Evolutionary conservation across 2,329 filamentous ascomycete species (phyloP).

Genomic region (Arthrobotrys sphaeroides): DNA sequence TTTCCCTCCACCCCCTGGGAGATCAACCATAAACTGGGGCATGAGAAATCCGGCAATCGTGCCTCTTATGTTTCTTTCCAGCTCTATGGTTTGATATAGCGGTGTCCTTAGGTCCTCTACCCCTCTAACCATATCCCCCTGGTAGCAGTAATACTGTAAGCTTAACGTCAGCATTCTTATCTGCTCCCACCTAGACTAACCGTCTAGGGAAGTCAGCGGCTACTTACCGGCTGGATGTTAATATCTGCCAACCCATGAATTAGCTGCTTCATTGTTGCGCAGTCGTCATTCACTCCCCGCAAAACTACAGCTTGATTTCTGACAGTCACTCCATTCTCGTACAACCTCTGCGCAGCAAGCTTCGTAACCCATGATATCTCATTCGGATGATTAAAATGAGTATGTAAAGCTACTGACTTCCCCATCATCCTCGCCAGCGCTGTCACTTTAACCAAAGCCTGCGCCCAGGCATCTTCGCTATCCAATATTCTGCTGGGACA

Average conservation of each 20-base stretch:
- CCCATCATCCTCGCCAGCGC: slow-evolving; percentile 66
- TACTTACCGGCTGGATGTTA: slow-evolving; percentile 68
- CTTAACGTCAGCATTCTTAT: slow-evolving; percentile 9
- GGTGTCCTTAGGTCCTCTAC: slow-evolving; percentile 72
- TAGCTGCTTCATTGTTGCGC: slow-evolving; percentile 66
- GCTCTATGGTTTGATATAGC: slow-evolving; percentile 68
- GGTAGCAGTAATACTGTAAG: slow-evolving; percentile 72
- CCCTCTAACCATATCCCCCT: slow-evolving; percentile 71
- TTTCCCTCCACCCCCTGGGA: slow-evolving; percentile 72
- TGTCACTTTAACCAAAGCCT: slow-evolving; percentile 66
- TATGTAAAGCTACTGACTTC: slow-evolving; percentile 72
- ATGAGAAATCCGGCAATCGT: slow-evolving; percentile 72
- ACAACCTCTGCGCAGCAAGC: slow-evolving; percentile 66
- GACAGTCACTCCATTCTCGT: slow-evolving; percentile 66
- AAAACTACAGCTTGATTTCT: slow-evolving; percentile 71
- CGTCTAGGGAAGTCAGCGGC: background rate
- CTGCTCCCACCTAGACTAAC: no score
- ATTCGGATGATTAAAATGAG: slow-evolving; percentile 72
- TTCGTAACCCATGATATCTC: slow-evolving; percentile 71
- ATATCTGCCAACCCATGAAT: slow-evolving; percentile 68
- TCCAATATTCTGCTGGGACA: slow-evolving; percentile 69
- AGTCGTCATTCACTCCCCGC: slow-evolving; percentile 69
- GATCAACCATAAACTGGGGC: slow-evolving; percentile 71
- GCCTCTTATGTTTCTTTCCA: slow-evolving; percentile 70
- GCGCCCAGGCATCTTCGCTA: slow-evolving; percentile 66